Base-by-base conservation (phyloP, 257 asterid species). In the Nicotiana paniculata region DNA sequence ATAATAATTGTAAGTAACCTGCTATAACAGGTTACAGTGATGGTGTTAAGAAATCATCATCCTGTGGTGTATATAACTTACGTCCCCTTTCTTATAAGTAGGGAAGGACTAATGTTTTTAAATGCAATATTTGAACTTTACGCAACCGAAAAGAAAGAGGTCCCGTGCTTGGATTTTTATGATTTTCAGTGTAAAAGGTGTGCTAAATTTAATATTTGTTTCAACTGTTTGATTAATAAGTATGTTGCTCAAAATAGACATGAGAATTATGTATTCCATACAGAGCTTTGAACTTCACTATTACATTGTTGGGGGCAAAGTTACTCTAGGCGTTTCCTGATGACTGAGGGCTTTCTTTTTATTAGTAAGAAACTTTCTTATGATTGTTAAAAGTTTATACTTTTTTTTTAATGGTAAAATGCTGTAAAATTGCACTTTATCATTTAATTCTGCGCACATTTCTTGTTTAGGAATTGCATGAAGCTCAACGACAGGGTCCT, bases 261-360 rank as follows among this genome's bases (percentile, higher is more conserved):
- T 67, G 81, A 81, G 83, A 83, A 85, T 80, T 84, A 74, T 86
- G 89, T 84, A 53, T 87, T 79, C 86, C 76, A 84, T 85, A 82
- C 90, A 89, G 90, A 85, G 87, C 84, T 83, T 70, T 86, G 89
- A 87, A 83, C 89, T 84, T 83, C 53, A 75, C 86, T 68, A 79
- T 85, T 84, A 86, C 89, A 76, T 80, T 90, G 64, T 80, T 90
- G 64, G 92, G 84, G 96, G 95, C 84, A 85, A 91, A 86, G 90
- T 87, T 89, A 77, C 85, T 84, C 85, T 90, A 88, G 87, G 92
- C 86, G 88, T 89, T 84, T 87, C 92, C 89, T 84, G 98, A 92
- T 89, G 97, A 83, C 91, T 84, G 93, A 89, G 93, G 98, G 92
- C 91, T 86, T 88, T 90, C 89, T 87, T 65, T 87, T 88, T 94